Percentiles rank a stretch among this genome's conserved stretches.
These are phyloP conservation scores for Gaultheria prostrata DNA, from an alignment of 148 eudicot species.

Conservation along the genomic window DNA sequence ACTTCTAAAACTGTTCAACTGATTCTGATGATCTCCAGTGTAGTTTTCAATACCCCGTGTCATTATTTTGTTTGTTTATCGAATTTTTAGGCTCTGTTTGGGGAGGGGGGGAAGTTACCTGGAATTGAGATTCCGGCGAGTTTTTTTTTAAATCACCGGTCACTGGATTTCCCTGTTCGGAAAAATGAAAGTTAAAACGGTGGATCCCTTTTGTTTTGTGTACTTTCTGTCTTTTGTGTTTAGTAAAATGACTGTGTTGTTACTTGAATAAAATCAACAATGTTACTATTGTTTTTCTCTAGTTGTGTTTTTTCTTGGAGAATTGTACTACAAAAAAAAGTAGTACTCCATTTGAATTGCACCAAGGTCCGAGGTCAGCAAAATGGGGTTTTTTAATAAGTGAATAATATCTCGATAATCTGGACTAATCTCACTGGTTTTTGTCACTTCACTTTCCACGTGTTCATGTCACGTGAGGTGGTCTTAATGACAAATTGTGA, in stretches of 20 bases:
- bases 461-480: too few species aligned
- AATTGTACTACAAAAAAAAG: too few species aligned
- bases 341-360: neutral
- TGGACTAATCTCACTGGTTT: too few species aligned
- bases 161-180: constrained; percentile 54
- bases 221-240: neutral
- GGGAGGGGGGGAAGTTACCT: neutral
- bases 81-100: neutral
- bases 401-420: too few species aligned
- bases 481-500: too few species aligned
- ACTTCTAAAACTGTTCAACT: constrained; percentile 47
- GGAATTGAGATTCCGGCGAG: constrained; percentile 32
- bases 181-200: constrained; percentile 66
- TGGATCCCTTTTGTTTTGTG: constrained; percentile 25
- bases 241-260: neutral
- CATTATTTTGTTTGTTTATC: too few species aligned
- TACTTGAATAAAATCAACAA: constrained; percentile 18
- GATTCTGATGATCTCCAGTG: constrained; percentile 1
- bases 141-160: constrained; percentile 46
- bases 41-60: neutral
- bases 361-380: too few species aligned
- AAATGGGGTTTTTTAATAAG: too few species aligned
- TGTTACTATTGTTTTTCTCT: neutral
- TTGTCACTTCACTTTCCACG: too few species aligned
- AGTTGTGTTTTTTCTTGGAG: neutral